Base-by-base conservation (phyloP, 1,284 basidiomycete genomes). In the Caloboletus firmus region DNA sequence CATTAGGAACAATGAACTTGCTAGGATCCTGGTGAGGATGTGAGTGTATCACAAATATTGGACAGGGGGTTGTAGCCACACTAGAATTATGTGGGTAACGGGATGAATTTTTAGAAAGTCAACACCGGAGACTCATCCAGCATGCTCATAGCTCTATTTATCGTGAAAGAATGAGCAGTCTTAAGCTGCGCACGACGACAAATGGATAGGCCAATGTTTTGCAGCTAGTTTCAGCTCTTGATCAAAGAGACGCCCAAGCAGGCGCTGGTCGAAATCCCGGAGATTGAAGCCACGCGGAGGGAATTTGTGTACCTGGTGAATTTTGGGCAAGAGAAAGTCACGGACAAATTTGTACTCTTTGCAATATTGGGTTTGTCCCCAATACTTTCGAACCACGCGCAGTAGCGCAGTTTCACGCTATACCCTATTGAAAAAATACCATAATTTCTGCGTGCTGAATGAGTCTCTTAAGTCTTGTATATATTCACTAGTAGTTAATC, bases 301-400 rank as follows among this genome's bases (percentile, higher is more conserved):
- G 17, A 31, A 52, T 52, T 39, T 22, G 22, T 30, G 46, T 48
- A 13, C 44, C 18, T 39, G 22, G 24, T 10, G 15, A n/a, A 40
- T n/a, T 45, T 26, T 11, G 32, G 10, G 8, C 30, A 22, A 36
- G 31, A 35, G 43, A 44, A 36, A 12, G 24, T 44, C 24, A 10
- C 9, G 24, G 39, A 35, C 37, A 37, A 49, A 44, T 43, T 49
- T 36, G 20, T 35, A 6, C n/a, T 8, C 20, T 32, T 18, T 9
- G 28, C 34, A 43, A 20, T 44, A n/a, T n/a, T n/a, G n/a, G n/a
- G 42, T 1, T 22, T 22, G 45, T 50, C 63, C 63, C 63, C 65
- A 64, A 64, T n/a, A 15, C 37, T 56, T 64, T 64, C 40, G 28
- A 31, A 39, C 36, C 24, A 39, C 13, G 43, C 36, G 20, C 39